Evolutionary conservation across 495 filamentous ascomycete genomes (phyloP).

Genomic region (Penicillium chermesinum): DNA sequence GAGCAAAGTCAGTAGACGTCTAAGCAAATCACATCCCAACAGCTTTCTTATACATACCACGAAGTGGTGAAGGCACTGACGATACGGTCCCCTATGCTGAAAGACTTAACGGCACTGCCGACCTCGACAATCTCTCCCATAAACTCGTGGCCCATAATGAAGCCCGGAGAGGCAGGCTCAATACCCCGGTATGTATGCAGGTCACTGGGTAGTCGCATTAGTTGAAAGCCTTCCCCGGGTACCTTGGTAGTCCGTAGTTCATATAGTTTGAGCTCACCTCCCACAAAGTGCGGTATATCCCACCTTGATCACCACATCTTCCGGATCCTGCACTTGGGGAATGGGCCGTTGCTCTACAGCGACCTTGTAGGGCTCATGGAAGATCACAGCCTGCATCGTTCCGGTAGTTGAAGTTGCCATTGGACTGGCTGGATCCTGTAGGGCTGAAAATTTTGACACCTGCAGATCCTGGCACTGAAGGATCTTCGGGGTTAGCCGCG

Average conservation of each 20-base stretch:
- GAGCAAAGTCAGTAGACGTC: too few relatives aligned
- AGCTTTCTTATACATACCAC: slow-evolving; percentile 63
- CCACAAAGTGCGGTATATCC: slow-evolving; percentile 84
- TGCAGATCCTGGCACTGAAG: slow-evolving; percentile 5
- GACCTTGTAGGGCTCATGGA: slow-evolving; percentile 44
- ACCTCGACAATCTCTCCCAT: slow-evolving; percentile 67
- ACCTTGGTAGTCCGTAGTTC: not conserved
- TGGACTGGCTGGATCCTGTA: not conserved
- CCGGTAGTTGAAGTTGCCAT: slow-evolving; percentile 18
- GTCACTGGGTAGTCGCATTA: slow-evolving; percentile 51
- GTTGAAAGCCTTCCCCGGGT: not conserved
- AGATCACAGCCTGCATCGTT: slow-evolving; percentile 48
- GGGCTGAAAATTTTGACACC: not conserved
- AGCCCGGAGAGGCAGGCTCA: slow-evolving; percentile 57
- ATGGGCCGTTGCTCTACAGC: slow-evolving; percentile 46
- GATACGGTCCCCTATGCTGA: slow-evolving; percentile 71
- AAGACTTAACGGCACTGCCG: slow-evolving; percentile 61
- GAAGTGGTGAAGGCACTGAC: slow-evolving; percentile 84
- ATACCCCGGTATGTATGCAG: slow-evolving; percentile 86
- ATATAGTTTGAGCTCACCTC: slow-evolving; percentile 52
- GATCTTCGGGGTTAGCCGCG: not conserved
- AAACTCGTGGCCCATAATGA: slow-evolving; percentile 73
- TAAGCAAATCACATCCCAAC: too few relatives aligned
- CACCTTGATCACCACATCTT: slow-evolving; percentile 83
- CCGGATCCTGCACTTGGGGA: slow-evolving; percentile 58